These are phyloP conservation scores for Candida coquimbonensis DNA, from an alignment of 805 yeast species.

Conservation along the genomic window DNA sequence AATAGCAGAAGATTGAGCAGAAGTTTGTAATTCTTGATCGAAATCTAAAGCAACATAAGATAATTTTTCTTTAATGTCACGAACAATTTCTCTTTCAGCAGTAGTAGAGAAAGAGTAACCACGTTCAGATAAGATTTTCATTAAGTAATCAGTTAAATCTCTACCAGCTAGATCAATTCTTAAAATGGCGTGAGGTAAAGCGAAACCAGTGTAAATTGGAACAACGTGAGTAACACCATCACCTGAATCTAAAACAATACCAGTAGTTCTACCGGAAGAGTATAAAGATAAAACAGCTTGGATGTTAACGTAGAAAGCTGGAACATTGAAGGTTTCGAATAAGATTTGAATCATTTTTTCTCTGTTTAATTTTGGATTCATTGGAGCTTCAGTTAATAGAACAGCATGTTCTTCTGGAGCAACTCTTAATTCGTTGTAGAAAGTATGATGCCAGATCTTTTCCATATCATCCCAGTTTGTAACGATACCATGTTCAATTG, in stretches of 20 bases:
- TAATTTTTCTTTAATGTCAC: slow-evolving; percentile 91
- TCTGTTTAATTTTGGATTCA: slow-evolving; percentile 99
- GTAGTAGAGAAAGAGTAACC: slow-evolving; percentile 98
- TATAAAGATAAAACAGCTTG: slow-evolving; percentile 97
- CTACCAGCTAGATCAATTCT: slow-evolving; percentile 99
- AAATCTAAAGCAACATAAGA: slow-evolving; percentile 99
- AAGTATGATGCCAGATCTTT: slow-evolving; percentile 99
- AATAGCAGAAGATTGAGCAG: slow-evolving; percentile 95
- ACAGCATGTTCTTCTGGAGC: slow-evolving; percentile 99
- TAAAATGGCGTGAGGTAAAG: slow-evolving; percentile 96
- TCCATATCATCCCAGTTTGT: slow-evolving; percentile 99
- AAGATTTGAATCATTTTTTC: slow-evolving; percentile 99
- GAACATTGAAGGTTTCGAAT: slow-evolving; percentile 98
- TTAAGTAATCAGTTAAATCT: slow-evolving; percentile 97
- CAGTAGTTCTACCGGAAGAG: slow-evolving; percentile 99
- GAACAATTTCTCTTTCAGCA: slow-evolving; percentile 95
- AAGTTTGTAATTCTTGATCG: slow-evolving; percentile 99
- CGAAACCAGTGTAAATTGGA: slow-evolving; percentile 99
- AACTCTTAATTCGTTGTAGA: slow-evolving; percentile 99
- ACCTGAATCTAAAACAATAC: slow-evolving; percentile 99
- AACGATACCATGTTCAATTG: slow-evolving; percentile 99
- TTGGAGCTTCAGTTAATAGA: slow-evolving; percentile 98
- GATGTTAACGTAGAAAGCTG: slow-evolving; percentile 97
- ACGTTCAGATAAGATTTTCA: slow-evolving; percentile 97
- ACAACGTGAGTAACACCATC: slow-evolving; percentile 99